Percentiles rank a stretch among this genome's conserved stretches.
Conservation (phyloP, 345 rosid genomes). For the Citrus trifoliata region DNA sequence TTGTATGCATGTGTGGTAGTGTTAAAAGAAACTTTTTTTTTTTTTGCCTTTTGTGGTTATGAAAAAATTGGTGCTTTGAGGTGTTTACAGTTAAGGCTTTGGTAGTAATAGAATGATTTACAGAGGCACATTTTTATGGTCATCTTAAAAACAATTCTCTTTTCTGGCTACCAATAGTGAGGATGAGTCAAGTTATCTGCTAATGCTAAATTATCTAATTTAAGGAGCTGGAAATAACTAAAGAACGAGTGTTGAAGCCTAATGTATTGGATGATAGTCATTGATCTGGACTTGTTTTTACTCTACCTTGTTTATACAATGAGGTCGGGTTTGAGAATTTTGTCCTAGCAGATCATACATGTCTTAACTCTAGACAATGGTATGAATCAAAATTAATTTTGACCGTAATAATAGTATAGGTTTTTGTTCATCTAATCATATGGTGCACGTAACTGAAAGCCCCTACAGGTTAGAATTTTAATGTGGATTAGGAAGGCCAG, state of each 20-base stretch:
- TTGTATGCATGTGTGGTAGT: background rate
- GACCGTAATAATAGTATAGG: too few species aligned
- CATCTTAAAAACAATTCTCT: background rate
- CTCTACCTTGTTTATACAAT: background rate
- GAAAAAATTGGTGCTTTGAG: background rate
- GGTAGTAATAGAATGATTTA: background rate
- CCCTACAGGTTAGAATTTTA: background rate
- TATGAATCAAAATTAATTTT: background rate
- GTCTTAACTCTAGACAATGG: background rate
- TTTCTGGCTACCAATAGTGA: background rate
- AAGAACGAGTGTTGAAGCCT: background rate
- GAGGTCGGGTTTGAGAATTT: background rate
- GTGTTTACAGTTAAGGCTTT: background rate
- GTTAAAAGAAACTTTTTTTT: background rate
- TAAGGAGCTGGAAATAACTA: background rate
- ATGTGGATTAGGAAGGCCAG: background rate
- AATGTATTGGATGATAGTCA: background rate
- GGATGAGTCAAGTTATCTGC: background rate
- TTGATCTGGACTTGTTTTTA: background rate
- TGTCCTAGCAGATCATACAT: background rate
- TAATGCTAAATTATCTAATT: background rate
- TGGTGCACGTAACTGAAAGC: background rate
- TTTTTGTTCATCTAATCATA: background rate
- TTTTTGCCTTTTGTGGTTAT: background rate
- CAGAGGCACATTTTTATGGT: background rate